phyloP scores from a whole-genome alignment of 768 basidiomycete genomes.

The Amanita inopinata region DNA sequence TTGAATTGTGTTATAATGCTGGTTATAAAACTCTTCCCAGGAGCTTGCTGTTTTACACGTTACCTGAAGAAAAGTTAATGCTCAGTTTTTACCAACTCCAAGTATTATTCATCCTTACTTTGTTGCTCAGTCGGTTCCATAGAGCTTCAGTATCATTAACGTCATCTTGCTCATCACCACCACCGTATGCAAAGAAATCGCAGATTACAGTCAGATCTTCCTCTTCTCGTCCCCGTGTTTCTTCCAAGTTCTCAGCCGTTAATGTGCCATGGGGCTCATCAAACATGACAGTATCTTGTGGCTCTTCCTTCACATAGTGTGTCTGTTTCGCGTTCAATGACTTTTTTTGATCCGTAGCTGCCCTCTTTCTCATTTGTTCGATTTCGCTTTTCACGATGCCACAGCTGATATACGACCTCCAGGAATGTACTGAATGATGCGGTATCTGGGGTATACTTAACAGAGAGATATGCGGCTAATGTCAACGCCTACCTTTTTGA shows the following conservation, averaged over 20 bases:
- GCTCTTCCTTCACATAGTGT: constrained; percentile 11
- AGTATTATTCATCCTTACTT: constrained; percentile 26
- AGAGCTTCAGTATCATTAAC: constrained; percentile 25
- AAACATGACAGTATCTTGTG: constrained; percentile 3
- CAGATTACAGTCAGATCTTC: constrained; percentile 44
- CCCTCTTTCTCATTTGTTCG: constrained; percentile 39
- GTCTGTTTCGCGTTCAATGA: constrained; percentile 15
- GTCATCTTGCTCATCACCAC: constrained; percentile 34
- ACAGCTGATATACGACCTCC: constrained; percentile 30
- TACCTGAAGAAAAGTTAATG: constrained; percentile 25
- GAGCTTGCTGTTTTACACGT: constrained; percentile 29
- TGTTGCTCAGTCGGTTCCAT: constrained; percentile 38
- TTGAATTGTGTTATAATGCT: constrained; percentile 31
- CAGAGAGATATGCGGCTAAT: not conserved
- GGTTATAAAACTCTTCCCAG: constrained; percentile 46
- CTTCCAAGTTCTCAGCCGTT: not conserved
- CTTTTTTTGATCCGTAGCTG: constrained; percentile 43
- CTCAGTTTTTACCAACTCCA: not conserved
- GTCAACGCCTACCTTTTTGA: constrained; percentile 33
- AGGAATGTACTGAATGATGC: constrained; percentile 44
- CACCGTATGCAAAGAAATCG: constrained; percentile 44
- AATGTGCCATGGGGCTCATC: not conserved
- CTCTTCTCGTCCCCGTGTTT: constrained; percentile 14
- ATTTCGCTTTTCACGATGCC: constrained; percentile 25
- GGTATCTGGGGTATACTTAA: constrained; percentile 37